Base-by-base conservation (phyloP, 2,329 filamentous ascomycete genomes). In the Clonostachys byssicola region DNA sequence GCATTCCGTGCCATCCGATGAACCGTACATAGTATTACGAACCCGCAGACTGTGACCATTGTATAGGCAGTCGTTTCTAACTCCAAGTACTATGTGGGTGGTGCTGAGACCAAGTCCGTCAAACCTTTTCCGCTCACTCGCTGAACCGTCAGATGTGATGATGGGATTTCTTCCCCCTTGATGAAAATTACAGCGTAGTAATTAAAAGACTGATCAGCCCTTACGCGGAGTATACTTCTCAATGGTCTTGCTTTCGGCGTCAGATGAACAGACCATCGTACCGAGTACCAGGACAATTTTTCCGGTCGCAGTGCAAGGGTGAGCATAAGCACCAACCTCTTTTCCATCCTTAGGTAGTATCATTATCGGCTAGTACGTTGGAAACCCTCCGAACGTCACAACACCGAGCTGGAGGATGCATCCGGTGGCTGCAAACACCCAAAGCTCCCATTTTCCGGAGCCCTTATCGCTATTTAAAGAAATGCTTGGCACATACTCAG, bases 231-330 rank as follows among this genome's bases (percentile, higher is more conserved):
- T 13, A 50, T 45, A 14, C 5, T 20, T 45, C 49, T 68, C 60
- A 3, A 23, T 20, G 0, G 63, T 65, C 40, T 61, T 62, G 9
- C 42, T 45, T 18, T 67, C 60, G 4, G 69, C 58, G 3, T 67
- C 58, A 41, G 58, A 55, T 1, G 56, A 54, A 44, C 63, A 68
- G 2, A 65, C 36, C 0, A 63, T 36, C 38, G 68, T 52, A 0
- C 64, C 62, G 2, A 48, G 1, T 0, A 58, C 51, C 12, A 69
- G 39, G 1, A 61, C 2, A 0, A 60, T 0, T 0, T 63, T 68
- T 3, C 66, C 64, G 8, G 40, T 13, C 0, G 51, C 49, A 5
- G 54, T 56, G n/a, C 57, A 34, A n/a, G 36, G 12, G 8, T 14
- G 12, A 12, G 6, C 13, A 16, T 62, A 59, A 3, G 4, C 7